These are phyloP conservation scores for Puya raimondii DNA, from an alignment of 176 grass and related monocot genomes.

Conservation along the genomic window DNA sequence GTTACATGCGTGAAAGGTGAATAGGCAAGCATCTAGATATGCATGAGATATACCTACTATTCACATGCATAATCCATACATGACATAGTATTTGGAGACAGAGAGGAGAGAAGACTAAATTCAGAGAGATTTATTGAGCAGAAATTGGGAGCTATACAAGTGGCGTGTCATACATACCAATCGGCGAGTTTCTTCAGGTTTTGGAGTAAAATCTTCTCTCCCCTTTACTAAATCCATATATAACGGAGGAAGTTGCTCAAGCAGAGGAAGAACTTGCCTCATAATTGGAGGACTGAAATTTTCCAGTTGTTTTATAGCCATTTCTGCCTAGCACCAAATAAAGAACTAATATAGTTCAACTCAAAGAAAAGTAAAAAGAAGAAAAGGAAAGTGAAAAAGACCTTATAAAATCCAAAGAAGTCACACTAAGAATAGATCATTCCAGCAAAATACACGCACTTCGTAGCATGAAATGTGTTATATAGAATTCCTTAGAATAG, in stretches of 20 bases:
- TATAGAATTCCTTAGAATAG: too few relatives aligned
- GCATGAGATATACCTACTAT: too few relatives aligned
- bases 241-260: slow-evolving; percentile 91
- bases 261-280: slow-evolving; percentile 84
- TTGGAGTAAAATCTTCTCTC: slow-evolving; percentile 92
- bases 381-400: slow-evolving; percentile 1
- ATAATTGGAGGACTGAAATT: slow-evolving; percentile 80
- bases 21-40: too few relatives aligned
- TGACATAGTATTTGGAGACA: too few relatives aligned
- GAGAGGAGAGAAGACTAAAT: too few relatives aligned
- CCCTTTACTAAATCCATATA: slow-evolving; percentile 91
- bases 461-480: too few relatives aligned
- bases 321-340: slow-evolving; percentile 59
- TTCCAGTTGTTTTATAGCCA: slow-evolving; percentile 85
- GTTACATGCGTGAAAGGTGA: too few relatives aligned
- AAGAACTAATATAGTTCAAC: slow-evolving; percentile 3
- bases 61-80: too few relatives aligned
- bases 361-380: slow-evolving; percentile 6
- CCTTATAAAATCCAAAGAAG: too few relatives aligned
- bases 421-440: too few relatives aligned
- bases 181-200: slow-evolving; percentile 78
- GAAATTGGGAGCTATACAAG: neutral
- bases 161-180: slow-evolving; percentile 43
- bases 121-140: too few relatives aligned
- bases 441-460: too few relatives aligned